phyloP scores from a whole-genome alignment of 1,284 basidiomycete species.

The Ustilago crameri region DNA sequence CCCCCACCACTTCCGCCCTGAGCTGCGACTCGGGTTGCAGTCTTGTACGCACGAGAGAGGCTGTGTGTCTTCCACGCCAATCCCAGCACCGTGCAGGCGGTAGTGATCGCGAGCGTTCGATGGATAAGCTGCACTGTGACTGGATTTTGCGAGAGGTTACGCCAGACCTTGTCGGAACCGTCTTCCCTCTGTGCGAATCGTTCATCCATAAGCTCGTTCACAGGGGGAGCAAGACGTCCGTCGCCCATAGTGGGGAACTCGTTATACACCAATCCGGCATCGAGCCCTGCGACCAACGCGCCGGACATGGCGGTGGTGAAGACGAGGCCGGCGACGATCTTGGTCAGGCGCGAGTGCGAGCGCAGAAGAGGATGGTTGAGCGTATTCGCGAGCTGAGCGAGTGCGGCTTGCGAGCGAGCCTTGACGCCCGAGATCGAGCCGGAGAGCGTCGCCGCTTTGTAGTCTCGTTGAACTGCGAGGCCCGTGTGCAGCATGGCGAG shows the following conservation, averaged over 20 bases:
- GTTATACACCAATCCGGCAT: constrained; percentile 95
- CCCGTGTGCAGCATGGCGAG: constrained; percentile 89
- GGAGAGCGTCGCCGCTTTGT: constrained; percentile 74
- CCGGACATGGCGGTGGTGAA: constrained; percentile 84
- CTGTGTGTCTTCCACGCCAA: constrained; percentile 69
- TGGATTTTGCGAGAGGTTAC: constrained; percentile 96
- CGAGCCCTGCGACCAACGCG: constrained; percentile 95
- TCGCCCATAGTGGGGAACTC: constrained; percentile 98
- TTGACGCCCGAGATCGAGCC: constrained; percentile 48
- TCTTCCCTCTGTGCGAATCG: constrained; percentile 76
- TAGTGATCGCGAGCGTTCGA: constrained; percentile 78
- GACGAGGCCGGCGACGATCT: constrained; percentile 50
- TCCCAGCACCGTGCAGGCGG: constrained; percentile 34
- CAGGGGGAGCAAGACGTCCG: constrained; percentile 79
- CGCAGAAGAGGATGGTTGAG: constrained; percentile 48
- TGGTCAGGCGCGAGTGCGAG: constrained; percentile 47
- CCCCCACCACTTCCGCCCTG: too few relatives aligned
- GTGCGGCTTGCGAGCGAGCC: background rate
- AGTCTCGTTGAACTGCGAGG: constrained; percentile 79
- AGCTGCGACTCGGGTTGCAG: background rate
- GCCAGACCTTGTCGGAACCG: constrained; percentile 73
- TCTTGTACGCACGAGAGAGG: constrained; percentile 70
- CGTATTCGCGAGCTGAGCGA: constrained; percentile 38
- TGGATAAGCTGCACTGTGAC: constrained; percentile 98
- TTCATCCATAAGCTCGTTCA: constrained; percentile 79